A percentile compares a stretch with the other conserved stretches of the same genome.
Conservation (phyloP, 208 protist genomes). For the Leishmania major region DNA sequence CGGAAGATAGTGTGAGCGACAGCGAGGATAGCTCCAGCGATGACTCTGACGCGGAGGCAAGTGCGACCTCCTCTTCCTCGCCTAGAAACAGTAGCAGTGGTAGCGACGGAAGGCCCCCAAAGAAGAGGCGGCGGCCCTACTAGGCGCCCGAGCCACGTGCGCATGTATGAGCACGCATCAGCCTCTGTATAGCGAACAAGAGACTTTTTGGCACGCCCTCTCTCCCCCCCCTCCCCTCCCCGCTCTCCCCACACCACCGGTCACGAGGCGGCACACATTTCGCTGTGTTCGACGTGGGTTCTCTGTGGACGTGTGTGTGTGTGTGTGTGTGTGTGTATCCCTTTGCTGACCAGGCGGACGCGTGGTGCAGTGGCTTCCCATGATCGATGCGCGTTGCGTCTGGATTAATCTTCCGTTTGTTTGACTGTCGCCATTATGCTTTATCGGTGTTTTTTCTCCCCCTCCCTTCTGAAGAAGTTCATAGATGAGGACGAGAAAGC, state of each 20-base stretch:
- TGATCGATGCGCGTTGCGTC: not conserved
- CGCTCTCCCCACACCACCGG: not conserved
- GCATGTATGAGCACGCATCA: not conserved
- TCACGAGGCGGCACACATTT: not conserved
- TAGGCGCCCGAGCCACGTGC: not conserved
- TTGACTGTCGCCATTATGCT: not conserved
- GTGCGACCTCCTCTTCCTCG: constrained; percentile 10
- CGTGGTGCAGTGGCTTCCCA: not conserved
- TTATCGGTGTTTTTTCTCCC: not conserved
- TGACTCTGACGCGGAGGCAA: not conserved
- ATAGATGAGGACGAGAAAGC: not conserved
- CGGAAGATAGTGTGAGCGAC: constrained; percentile 21
- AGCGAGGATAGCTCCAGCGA: constrained; percentile 18
- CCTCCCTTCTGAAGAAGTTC: not conserved
- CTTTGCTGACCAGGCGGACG: not conserved
- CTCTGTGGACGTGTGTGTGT: not conserved
- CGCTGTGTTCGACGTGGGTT: not conserved
- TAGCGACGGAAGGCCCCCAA: not conserved
- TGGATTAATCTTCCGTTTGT: not conserved
- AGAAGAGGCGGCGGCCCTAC: constrained; percentile 14
- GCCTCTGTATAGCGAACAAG: not conserved
- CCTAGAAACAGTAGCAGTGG: constrained; percentile 14
- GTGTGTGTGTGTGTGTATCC: not conserved
- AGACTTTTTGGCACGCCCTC: not conserved
- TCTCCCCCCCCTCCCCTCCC: not conserved